A percentile compares a stretch with the other conserved stretches of the same genome.
Conservation (phyloP, 2,329 filamentous ascomycete species). For the Ascochyta fabae region DNA sequence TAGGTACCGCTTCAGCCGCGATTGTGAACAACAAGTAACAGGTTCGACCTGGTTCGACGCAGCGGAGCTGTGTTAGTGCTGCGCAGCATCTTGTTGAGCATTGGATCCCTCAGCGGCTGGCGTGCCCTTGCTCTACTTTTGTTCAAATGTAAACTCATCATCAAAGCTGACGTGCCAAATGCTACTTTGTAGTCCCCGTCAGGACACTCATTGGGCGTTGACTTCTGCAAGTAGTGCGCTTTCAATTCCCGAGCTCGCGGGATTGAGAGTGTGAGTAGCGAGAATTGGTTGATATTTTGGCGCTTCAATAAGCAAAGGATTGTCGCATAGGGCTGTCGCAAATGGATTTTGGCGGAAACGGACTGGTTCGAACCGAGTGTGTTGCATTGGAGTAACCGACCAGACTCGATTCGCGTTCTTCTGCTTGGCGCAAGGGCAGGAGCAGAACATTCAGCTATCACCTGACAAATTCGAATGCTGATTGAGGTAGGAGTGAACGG, state of each 20-base stretch:
- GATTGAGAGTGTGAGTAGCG: neutral
- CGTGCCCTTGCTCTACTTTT: neutral
- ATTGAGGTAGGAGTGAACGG: slow-evolving; percentile 17
- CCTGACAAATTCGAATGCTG: slow-evolving; percentile 4
- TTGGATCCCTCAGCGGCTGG: no score
- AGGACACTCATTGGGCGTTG: no score
- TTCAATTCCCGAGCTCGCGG: no score
- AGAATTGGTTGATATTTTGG: neutral
- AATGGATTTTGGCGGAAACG: slow-evolving; percentile 2
- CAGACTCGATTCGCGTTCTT: slow-evolving; percentile 3
- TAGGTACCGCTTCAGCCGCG: slow-evolving; percentile 9
- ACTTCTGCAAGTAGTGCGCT: no score
- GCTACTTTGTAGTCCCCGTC: no score
- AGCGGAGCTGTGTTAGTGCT: neutral
- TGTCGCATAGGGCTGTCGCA: neutral
- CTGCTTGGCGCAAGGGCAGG: slow-evolving; percentile 28
- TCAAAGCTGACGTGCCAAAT: no score
- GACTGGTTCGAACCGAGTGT: neutral
- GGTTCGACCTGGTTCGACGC: neutral
- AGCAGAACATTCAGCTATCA: slow-evolving; percentile 17
- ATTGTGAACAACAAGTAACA: neutral
- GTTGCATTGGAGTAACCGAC: neutral
- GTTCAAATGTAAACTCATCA: no score
- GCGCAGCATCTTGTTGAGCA: neutral
- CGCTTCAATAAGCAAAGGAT: neutral